Evolutionary conservation across 1,284 basidiomycete species (phyloP).

Genomic region (Phylloboletellus chloephorus): DNA sequence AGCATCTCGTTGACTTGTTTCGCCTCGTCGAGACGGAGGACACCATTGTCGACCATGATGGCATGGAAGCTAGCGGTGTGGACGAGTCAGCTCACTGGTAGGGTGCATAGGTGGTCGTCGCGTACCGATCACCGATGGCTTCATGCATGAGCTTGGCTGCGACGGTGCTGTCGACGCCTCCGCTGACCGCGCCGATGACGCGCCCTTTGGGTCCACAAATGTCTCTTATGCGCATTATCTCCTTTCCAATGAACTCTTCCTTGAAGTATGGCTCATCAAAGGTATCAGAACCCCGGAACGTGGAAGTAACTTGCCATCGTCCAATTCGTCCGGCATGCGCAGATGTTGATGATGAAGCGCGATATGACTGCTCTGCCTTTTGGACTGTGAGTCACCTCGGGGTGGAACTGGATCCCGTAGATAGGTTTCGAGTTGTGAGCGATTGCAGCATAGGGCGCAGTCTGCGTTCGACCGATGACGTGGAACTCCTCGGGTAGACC

Average conservation of each 20-base stretch:
- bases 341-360: slow-evolving; percentile 83
- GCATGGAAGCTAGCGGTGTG: slow-evolving; percentile 79
- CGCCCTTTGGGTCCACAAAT: slow-evolving; percentile 94
- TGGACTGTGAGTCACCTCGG: slow-evolving; percentile 95
- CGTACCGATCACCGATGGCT: slow-evolving; percentile 91
- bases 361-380: slow-evolving; percentile 90
- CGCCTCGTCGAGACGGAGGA: slow-evolving; percentile 89
- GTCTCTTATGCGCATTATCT: slow-evolving; percentile 90
- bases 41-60: slow-evolving; percentile 99
- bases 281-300: slow-evolving; percentile 4
- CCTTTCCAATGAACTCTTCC: slow-evolving; percentile 98
- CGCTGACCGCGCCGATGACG: slow-evolving; percentile 96
- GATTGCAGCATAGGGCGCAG: slow-evolving; percentile 91
- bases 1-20: slow-evolving; percentile 95
- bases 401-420: slow-evolving; percentile 98
- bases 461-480: slow-evolving; percentile 82
- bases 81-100: background rate
- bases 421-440: slow-evolving; percentile 88
- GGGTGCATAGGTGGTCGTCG: background rate
- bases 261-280: slow-evolving; percentile 28
- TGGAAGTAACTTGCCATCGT: slow-evolving; percentile 72
- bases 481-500: slow-evolving; percentile 81
- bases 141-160: slow-evolving; percentile 99
- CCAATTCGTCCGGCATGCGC: slow-evolving; percentile 82
- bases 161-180: slow-evolving; percentile 97